phyloP scores from a whole-genome alignment of 352 stramenopile genomes.

The Pythium myriotylum region DNA sequence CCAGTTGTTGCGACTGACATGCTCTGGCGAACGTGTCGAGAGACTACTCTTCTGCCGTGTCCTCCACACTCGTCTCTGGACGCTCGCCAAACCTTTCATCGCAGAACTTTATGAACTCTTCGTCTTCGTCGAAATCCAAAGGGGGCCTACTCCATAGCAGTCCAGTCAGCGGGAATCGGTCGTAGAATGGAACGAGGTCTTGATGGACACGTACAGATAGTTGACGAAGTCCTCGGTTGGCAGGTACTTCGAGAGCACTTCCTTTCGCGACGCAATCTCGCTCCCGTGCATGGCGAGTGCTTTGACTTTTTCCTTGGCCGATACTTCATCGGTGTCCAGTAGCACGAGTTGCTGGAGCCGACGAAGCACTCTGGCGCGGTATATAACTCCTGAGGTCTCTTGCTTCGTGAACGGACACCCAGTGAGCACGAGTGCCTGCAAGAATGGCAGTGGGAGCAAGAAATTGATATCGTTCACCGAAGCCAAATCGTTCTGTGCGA shows the following conservation, averaged over 20 bases:
- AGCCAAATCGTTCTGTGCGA: constrained; percentile 48
- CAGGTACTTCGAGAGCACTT: constrained; percentile 59
- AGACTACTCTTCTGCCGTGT: no score
- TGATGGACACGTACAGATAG: constrained; percentile 73
- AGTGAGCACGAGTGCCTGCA: constrained; percentile 47
- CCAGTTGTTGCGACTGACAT: background rate
- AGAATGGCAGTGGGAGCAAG: constrained; percentile 43
- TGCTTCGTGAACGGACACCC: constrained; percentile 45
- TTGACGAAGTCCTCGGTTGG: constrained; percentile 61
- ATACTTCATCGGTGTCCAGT: constrained; percentile 57
- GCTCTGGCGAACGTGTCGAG: background rate
- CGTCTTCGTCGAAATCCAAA: constrained; percentile 35
- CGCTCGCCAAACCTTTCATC: constrained; percentile 4
- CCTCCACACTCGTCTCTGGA: no score
- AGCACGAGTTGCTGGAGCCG: constrained; percentile 57
- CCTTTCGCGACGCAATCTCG: constrained; percentile 56
- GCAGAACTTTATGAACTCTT: constrained; percentile 17
- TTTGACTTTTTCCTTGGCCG: constrained; percentile 77
- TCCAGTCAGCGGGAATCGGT: background rate
- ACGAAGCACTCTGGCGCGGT: constrained; percentile 62
- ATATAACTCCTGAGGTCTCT: constrained; percentile 48
- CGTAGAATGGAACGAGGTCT: background rate
- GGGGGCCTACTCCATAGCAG: constrained; percentile 36
- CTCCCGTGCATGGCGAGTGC: constrained; percentile 73
- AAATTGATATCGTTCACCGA: constrained; percentile 69